Percentiles rank a stretch among this genome's conserved stretches.
phyloP scores from a whole-genome alignment of 1,139 yeast species.

The Candida dubliniensis region DNA sequence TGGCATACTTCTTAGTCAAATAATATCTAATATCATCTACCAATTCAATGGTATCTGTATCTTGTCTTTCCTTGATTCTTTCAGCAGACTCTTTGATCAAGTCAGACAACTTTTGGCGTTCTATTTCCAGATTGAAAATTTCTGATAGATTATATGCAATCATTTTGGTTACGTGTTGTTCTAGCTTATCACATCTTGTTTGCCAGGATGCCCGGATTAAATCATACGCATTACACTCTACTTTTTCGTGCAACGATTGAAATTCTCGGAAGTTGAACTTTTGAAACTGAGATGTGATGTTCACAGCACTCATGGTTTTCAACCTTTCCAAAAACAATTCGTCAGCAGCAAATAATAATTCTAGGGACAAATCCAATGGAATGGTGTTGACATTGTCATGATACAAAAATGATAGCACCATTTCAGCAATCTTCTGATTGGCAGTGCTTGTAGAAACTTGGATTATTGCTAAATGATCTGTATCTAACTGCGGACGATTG shows the following conservation, averaged over 20 bases:
- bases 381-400: constrained; percentile 55
- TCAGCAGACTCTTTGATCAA: constrained; percentile 49
- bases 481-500: constrained; percentile 22
- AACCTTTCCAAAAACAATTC: constrained; percentile 60
- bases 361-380: constrained; percentile 51
- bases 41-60: constrained; percentile 76
- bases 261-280: constrained; percentile 24
- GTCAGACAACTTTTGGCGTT: constrained; percentile 18
- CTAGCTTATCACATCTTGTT: constrained; percentile 62
- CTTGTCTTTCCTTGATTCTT: constrained; percentile 61
- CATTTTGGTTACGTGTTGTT: constrained; percentile 58
- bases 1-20: constrained; percentile 48
- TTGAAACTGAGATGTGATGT: constrained; percentile 45
- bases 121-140: constrained; percentile 35
- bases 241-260: constrained; percentile 15
- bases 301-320: constrained; percentile 65
- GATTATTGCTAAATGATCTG: constrained; percentile 30
- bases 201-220: constrained; percentile 68
- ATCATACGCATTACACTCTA: constrained; percentile 50
- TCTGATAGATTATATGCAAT: constrained; percentile 52
- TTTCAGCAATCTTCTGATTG: constrained; percentile 45
- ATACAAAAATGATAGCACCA: constrained; percentile 57
- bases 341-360: constrained; percentile 61
- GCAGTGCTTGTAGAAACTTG: constrained; percentile 29
- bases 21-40: constrained; percentile 76